phyloP scores from a whole-genome alignment of 257 asterid genomes.

The Striga asiatica region DNA sequence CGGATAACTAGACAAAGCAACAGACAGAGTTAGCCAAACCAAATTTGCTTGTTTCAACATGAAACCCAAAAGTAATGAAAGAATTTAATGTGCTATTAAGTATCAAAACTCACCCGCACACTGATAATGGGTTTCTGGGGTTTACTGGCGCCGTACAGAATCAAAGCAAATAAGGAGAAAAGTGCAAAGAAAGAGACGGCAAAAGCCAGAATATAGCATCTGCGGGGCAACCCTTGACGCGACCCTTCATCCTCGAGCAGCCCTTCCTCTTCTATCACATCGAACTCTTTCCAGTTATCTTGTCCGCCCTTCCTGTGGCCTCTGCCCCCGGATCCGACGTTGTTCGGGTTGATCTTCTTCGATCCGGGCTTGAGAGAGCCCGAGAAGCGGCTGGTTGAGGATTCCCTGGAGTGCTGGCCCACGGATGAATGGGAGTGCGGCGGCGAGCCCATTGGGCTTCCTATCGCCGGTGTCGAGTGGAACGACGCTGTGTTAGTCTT shows the following conservation, averaged over 20 bases:
- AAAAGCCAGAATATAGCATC: constrained; percentile 47
- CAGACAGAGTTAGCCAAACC: background rate
- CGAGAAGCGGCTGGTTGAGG: constrained; percentile 75
- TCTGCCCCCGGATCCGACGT: constrained; percentile 36
- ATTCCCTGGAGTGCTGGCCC: constrained; percentile 73
- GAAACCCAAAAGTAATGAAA: background rate
- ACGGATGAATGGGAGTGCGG: constrained; percentile 68
- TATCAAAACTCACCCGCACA: constrained; percentile 37
- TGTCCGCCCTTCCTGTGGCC: constrained; percentile 18
- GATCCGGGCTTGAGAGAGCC: constrained; percentile 68
- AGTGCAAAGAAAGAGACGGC: constrained; percentile 39
- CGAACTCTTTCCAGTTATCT: constrained; percentile 38
- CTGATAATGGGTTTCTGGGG: constrained; percentile 49
- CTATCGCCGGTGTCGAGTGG: constrained; percentile 56
- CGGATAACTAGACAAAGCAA: background rate
- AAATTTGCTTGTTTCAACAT: background rate
- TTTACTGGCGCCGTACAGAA: constrained; percentile 50
- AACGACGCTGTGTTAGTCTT: constrained; percentile 53
- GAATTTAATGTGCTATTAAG: background rate
- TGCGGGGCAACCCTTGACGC: constrained; percentile 25
- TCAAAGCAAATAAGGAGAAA: constrained; percentile 47
- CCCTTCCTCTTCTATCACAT: constrained; percentile 58
- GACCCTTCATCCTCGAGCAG: constrained; percentile 31
- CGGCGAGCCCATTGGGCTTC: constrained; percentile 71
- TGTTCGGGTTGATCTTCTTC: constrained; percentile 43